These are phyloP conservation scores for Nemania bipapillata DNA, from an alignment of 2,329 filamentous ascomycete genomes.

Conservation along the genomic window DNA sequence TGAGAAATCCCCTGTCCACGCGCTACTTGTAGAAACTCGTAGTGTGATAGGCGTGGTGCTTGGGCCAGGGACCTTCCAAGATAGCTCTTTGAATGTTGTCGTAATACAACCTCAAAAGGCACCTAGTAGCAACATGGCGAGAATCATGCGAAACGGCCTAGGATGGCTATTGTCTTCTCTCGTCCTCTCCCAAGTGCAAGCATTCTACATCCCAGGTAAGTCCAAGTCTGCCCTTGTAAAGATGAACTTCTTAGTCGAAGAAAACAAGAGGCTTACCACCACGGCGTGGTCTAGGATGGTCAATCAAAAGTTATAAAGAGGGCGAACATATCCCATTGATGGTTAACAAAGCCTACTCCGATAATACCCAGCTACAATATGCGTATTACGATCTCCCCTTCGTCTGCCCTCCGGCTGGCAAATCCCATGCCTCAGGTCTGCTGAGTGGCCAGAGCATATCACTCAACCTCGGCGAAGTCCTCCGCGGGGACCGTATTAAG, in stretches of 20 bases:
- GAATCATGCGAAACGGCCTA: conserved; percentile 45
- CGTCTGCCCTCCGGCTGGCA: conserved; percentile 81
- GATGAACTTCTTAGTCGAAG: conserved; percentile 5
- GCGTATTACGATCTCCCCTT: conserved; percentile 90
- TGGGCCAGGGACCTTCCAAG: background rate
- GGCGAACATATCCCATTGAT: conserved; percentile 83
- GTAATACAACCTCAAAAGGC: background rate
- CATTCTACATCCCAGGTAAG: conserved; percentile 87
- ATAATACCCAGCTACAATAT: conserved; percentile 89
- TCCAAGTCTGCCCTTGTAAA: conserved; percentile 10
- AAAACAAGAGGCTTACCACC: conserved; percentile 38
- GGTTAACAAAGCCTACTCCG: conserved; percentile 91
- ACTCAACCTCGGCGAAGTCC: conserved; percentile 85
- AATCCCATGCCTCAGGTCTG: conserved; percentile 72
- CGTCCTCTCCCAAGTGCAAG: conserved; percentile 63
- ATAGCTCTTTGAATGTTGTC: background rate
- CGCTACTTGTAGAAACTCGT: background rate
- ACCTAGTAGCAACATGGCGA: conserved; percentile 42
- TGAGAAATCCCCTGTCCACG: background rate
- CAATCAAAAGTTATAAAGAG: conserved; percentile 80
- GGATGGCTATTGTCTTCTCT: conserved; percentile 61
- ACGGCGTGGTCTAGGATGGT: conserved; percentile 69
- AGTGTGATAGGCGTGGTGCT: conserved; percentile 10
- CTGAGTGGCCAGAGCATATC: conserved; percentile 81
- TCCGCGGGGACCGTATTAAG: conserved; percentile 86